These are phyloP conservation scores for Exophiala aquamarina DNA, from an alignment of 2,329 filamentous ascomycete species.

Conservation along the genomic window DNA sequence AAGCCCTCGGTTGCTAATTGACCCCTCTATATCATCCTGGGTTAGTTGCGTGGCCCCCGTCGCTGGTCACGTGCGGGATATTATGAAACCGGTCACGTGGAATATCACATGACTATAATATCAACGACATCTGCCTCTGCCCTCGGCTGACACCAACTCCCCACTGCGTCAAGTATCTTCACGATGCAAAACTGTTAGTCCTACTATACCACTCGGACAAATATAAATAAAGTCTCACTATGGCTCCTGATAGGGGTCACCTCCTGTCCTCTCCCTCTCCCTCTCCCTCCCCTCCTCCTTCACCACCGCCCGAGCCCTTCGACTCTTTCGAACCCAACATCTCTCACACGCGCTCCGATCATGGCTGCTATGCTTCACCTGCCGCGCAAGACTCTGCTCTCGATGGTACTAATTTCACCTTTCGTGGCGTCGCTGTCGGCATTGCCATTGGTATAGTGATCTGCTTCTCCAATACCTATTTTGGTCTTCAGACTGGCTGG, in stretches of 20 bases:
- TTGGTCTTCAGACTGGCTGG: slow-evolving; percentile 89
- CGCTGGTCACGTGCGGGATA: no score
- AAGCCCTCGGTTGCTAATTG: no score
- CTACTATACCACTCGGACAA: no score
- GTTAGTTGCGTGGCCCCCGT: no score
- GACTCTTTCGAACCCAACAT: neutral
- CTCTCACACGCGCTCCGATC: slow-evolving; percentile 19
- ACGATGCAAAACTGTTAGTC: no score
- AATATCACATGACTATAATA: no score
- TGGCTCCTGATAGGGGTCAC: slow-evolving; percentile 26
- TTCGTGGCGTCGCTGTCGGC: slow-evolving; percentile 76
- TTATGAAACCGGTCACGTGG: no score
- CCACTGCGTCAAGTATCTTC: no score
- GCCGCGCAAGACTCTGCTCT: slow-evolving; percentile 31
- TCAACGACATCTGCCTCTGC: no score
- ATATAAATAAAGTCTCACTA: slow-evolving; percentile 5
- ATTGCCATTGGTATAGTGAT: slow-evolving; percentile 84
- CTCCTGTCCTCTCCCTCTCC: slow-evolving; percentile 9
- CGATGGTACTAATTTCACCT: slow-evolving; percentile 72
- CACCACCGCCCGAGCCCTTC: neutral
- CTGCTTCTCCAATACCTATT: slow-evolving; percentile 97
- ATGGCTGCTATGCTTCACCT: slow-evolving; percentile 22
- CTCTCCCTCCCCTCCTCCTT: slow-evolving; percentile 9
- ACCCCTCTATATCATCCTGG: no score
- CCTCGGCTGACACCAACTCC: no score